phyloP scores from a whole-genome alignment of 441 rosid genomes.

The Gossypium trilobum region DNA sequence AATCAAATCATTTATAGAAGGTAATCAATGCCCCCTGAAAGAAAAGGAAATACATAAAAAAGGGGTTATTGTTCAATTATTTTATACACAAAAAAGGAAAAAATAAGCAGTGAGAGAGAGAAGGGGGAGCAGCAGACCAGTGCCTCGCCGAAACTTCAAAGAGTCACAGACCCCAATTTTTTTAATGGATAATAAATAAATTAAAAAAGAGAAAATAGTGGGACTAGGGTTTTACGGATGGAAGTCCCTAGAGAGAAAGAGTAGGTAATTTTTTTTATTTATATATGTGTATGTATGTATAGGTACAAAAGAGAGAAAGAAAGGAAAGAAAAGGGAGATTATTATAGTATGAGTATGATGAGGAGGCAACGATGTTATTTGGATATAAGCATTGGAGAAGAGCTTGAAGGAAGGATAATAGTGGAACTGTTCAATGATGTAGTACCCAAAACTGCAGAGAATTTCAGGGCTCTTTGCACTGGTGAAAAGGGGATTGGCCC shows the following conservation, averaged over 20 bases:
- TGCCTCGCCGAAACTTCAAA: background rate
- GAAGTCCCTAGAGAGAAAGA: constrained; percentile 1
- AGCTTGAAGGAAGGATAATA: constrained; percentile 80
- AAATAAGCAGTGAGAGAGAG: background rate
- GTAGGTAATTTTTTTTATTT: background rate
- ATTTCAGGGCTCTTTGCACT: constrained; percentile 84
- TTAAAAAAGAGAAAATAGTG: background rate
- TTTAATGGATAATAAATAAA: background rate
- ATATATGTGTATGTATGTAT: background rate
- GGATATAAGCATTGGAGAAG: constrained; percentile 81
- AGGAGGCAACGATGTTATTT: constrained; percentile 58
- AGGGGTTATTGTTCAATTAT: background rate
- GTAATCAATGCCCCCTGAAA: too few relatives aligned
- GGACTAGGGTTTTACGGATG: constrained; percentile 21
- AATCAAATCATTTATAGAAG: background rate
- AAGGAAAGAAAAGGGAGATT: background rate
- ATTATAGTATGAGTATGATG: constrained; percentile 26
- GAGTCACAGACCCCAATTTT: background rate
- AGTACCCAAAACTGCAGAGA: constrained; percentile 81
- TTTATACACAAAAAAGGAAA: background rate
- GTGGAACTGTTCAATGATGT: constrained; percentile 75
- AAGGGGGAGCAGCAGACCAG: background rate
- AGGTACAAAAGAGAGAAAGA: background rate
- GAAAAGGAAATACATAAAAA: background rate
- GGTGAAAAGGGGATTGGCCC: constrained; percentile 86